Conservation (phyloP, 495 filamentous ascomycete genomes). For the Daldinia vernicosa region DNA sequence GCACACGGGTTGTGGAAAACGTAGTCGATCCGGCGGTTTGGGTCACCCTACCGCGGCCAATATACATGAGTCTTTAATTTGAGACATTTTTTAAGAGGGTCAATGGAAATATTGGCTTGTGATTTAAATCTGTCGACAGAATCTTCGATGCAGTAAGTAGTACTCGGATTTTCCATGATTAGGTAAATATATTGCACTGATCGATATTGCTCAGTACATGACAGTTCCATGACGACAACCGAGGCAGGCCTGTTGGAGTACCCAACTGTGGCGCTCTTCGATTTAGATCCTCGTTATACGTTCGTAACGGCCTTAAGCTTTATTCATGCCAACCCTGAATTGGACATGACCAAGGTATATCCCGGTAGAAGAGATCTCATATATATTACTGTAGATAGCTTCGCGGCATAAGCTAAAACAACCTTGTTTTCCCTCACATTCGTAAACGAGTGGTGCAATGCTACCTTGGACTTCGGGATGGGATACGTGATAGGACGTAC, state of each 20-base stretch:
- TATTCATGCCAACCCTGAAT: not conserved
- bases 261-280: not conserved
- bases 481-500: not conserved
- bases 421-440: not conserved
- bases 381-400: not conserved
- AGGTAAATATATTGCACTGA: not conserved
- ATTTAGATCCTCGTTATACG: not conserved
- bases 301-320: not conserved
- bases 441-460: not conserved
- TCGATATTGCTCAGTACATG: not conserved
- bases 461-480: not conserved
- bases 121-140: not conserved
- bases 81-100: not conserved
- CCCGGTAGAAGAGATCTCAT: not conserved
- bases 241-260: not conserved
- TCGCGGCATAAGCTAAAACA: not conserved
- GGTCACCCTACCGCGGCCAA: conserved; percentile 14
- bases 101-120: not conserved
- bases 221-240: not conserved
- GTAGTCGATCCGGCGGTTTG: conserved; percentile 21
- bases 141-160: not conserved
- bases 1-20: not conserved
- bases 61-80: conserved; percentile 19
- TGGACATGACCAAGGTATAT: not conserved
- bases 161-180: not conserved